Conservation (phyloP, 352 stramenopile genomes). For the Globisporangium mamillatum region DNA sequence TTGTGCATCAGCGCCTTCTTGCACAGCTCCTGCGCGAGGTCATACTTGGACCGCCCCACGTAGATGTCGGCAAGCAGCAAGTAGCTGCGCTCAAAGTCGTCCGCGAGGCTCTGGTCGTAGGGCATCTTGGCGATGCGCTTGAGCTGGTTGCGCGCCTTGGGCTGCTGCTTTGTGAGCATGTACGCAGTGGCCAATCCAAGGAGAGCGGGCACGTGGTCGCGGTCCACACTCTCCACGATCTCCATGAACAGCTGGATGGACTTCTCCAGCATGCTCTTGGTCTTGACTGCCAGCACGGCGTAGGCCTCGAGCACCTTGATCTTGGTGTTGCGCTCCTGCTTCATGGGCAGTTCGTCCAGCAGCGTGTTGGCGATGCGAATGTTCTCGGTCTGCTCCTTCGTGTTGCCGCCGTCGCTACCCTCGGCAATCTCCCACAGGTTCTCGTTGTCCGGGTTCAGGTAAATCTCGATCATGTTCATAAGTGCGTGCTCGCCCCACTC, state of each 20-base stretch:
- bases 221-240: slow-evolving; percentile 82
- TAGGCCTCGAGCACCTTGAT: slow-evolving; percentile 88
- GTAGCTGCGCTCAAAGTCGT: slow-evolving; percentile 94
- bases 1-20: slow-evolving; percentile 92
- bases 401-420: slow-evolving; percentile 30
- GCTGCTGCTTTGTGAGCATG: slow-evolving; percentile 91
- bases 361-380: slow-evolving; percentile 87
- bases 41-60: slow-evolving; percentile 89
- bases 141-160: slow-evolving; percentile 92
- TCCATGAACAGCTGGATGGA: slow-evolving; percentile 90
- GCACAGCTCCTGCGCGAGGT: slow-evolving; percentile 92
- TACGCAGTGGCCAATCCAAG: slow-evolving; percentile 88
- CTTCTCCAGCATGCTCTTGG: slow-evolving; percentile 84
- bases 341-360: slow-evolving; percentile 75
- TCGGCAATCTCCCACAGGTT: slow-evolving; percentile 85
- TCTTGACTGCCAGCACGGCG: slow-evolving; percentile 72
- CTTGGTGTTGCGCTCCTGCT: slow-evolving; percentile 36
- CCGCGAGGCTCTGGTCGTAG: slow-evolving; percentile 82
- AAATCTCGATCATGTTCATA: slow-evolving; percentile 94
- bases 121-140: slow-evolving; percentile 95
- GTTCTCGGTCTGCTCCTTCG: slow-evolving; percentile 82
- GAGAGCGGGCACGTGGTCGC: slow-evolving; percentile 89
- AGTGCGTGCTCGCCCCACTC: slow-evolving; percentile 88
- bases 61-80: slow-evolving; percentile 94
- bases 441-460: slow-evolving; percentile 92